Base-by-base conservation (phyloP, 1,284 basidiomycete genomes). In the Volvariella surrecta region DNA sequence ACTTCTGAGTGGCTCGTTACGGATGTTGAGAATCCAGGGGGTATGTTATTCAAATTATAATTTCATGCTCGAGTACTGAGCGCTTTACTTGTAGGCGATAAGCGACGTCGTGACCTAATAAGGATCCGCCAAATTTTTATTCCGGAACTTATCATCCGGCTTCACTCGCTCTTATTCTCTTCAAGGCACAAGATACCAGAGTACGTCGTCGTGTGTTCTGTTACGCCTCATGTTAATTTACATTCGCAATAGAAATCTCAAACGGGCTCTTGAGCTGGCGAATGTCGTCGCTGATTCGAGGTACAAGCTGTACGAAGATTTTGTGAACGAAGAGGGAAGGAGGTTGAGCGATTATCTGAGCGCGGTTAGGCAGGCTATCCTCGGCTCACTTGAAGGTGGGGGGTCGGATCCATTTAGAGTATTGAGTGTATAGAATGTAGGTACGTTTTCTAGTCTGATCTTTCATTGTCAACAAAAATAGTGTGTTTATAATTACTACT, bases 271-370 rank as follows among this genome's bases (percentile, higher is more conserved):
- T 43, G 67, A 84, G 28, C 71, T 99, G 2, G 79, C 82, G 11
- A 91, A 87, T 53, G 69, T 90, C 24, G 84, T 99, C 1, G 94
- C 93, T 0, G 89, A 94, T 61, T 90, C 90, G 50, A 74, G 88
- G 37, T 87, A 90, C 61, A 79, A 79, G 54, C 64, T 98, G 19
- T 96, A 93, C 58, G 79, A 89, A 48, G 91, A 93, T 58, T 96
- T 97, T 60, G 71, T 86, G 19, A 71, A 71, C 41, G 67, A 73
- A 45, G 70, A 74, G 20, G 76, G 74, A 10, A 56, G 57, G 48
- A 55, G 56, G 22, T 47, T 94, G 39, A 71, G 71, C 4, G 79
- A 82, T 49, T 94, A 93, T 56, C 62, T 96, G 22, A 71, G 71
- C 1, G 74, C 74, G 4, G 77, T 95, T 13, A 66, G 84, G 38